Evolutionary conservation across 495 filamentous ascomycete species (phyloP).

Genomic region (Penicillium flavigenum): DNA sequence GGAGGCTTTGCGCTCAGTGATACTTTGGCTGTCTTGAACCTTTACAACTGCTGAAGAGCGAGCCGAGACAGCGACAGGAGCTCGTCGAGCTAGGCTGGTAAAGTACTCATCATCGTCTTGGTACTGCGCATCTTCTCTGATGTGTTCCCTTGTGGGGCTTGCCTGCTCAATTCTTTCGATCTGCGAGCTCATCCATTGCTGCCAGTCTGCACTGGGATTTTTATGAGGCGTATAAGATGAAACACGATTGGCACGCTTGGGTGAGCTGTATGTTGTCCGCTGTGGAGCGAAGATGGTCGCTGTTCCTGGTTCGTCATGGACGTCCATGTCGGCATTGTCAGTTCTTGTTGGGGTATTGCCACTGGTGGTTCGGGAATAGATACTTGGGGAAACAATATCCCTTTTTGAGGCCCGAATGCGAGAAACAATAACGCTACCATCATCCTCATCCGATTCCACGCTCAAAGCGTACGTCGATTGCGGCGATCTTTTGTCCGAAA

Average conservation of each 20-base stretch:
- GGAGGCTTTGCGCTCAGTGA: conserved; percentile 9
- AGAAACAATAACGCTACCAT: conserved; percentile 25
- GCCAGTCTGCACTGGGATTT: conserved; percentile 43
- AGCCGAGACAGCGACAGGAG: neutral
- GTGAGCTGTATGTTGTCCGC: conserved; percentile 40
- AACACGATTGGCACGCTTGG: conserved; percentile 21
- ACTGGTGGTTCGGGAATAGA: conserved; percentile 57
- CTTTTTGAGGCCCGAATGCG: neutral
- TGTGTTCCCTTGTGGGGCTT: conserved; percentile 46
- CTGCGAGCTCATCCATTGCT: conserved; percentile 50
- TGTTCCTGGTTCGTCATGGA: conserved; percentile 34
- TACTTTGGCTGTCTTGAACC: neutral
- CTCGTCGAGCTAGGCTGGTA: conserved; percentile 15
- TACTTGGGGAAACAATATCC: conserved; percentile 43
- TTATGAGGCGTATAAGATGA: neutral
- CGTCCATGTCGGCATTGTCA: conserved; percentile 16
- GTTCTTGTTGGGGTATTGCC: conserved; percentile 39
- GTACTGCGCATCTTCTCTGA: conserved; percentile 61
- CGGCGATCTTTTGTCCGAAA: neutral
- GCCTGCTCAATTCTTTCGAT: conserved; percentile 40
- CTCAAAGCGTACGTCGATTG: conserved; percentile 3
- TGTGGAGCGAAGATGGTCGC: conserved; percentile 48
- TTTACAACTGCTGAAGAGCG: neutral
- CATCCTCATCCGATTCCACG: conserved; percentile 24
- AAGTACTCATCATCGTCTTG: conserved; percentile 43